Base-by-base conservation (phyloP, 768 basidiomycete genomes). In the Wakefieldia striispora region DNA sequence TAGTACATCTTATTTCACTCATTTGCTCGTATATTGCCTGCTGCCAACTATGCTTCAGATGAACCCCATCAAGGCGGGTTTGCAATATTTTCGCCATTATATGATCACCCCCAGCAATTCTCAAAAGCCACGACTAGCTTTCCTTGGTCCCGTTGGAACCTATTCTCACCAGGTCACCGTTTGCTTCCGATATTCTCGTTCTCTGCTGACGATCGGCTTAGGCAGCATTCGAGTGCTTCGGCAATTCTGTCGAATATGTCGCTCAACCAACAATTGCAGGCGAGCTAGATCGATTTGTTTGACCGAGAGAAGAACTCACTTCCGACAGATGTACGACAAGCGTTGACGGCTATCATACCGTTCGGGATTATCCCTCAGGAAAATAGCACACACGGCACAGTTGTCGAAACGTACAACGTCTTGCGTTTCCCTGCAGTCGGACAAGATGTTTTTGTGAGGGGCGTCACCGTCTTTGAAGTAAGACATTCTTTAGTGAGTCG, bases 311-410 rank as follows among this genome's bases (percentile, higher is more conserved):
- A 27, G n/a, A 21, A 40, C 49, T 36, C 40, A 54, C 17, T 8
- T 34, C 13, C 27, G 41, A 35, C 61, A 91, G 89, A 78, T 50
- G 81, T 84, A 20, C 83, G 86, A 51, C 62, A 74, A 38, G 66
- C 76, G 16, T 65, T 91, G 35, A 75, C 78, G 6, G 48, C 70
- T 11, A 62, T 62, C 6, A 60, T 69, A 13, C 67, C 71, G 27
- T 72, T 81, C 41, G 88, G 79, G 21, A 74, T 91, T n/a, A 72
- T 91, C 24, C 89, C 89, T 19, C 85, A 88, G 64, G 89, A 92
- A 66, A 92, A 92, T 57, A 82, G 82, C 14, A 85, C 81, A 31
- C 84, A 83, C 56, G 89, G 89, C 11, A 73, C 70, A 16, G 89
- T 92, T 7, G 68, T 80, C 19, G 89, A 92, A 65, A 86, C 87